Conservation (phyloP, 345 rosid genomes). For the Pugionium dolabratum region DNA sequence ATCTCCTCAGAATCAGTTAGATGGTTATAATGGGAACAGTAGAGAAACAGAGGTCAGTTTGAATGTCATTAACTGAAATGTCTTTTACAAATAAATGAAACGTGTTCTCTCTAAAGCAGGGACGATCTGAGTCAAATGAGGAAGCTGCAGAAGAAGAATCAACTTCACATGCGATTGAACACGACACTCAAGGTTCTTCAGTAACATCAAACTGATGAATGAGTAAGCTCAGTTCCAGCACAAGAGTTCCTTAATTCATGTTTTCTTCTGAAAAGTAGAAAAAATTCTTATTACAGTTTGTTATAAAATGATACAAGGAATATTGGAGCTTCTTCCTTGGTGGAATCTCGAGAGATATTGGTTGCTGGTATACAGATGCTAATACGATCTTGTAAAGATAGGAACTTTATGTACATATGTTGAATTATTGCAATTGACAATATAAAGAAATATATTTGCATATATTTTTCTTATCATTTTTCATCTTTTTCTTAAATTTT, state of each 20-base stretch:
- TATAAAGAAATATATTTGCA: too few relatives aligned
- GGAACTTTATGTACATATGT: neutral
- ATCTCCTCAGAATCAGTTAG: constrained; percentile 30
- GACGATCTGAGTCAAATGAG: neutral
- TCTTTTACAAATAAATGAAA: neutral
- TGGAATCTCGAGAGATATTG: neutral
- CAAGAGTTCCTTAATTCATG: too few relatives aligned
- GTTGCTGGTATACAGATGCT: neutral
- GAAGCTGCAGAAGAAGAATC: neutral
- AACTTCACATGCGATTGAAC: constrained; percentile 4
- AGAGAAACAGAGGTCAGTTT: constrained; percentile 15
- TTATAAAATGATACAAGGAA: too few relatives aligned
- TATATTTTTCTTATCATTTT: too few relatives aligned
- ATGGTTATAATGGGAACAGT: constrained; percentile 22
- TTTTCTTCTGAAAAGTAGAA: too few relatives aligned
- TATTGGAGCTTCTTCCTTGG: neutral
- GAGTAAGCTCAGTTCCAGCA: too few relatives aligned
- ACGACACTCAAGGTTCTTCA: neutral
- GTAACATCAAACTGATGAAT: too few relatives aligned
- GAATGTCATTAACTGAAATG: constrained; percentile 12
- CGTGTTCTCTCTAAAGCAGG: constrained; percentile 8
- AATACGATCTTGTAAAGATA: neutral
- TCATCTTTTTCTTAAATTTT: too few relatives aligned
- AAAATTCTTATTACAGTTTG: too few relatives aligned
- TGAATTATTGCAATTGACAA: too few relatives aligned